These are phyloP conservation scores for Coemansia sp. DNA, from an alignment of 192 early-diverging fungal species.

Conservation along the genomic window DNA sequence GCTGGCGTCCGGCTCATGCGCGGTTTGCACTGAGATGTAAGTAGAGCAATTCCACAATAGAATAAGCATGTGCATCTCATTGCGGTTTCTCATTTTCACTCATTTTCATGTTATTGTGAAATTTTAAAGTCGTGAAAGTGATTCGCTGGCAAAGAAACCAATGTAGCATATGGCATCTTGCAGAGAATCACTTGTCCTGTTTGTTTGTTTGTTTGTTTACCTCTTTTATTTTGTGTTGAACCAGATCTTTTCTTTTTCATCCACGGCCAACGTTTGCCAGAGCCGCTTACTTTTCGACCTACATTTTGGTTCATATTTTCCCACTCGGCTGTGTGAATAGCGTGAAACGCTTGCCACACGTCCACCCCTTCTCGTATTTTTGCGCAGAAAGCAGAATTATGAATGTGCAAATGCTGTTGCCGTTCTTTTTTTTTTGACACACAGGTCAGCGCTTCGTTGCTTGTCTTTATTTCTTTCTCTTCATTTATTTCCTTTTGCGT, in stretches of 20 bases:
- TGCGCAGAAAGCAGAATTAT: too few relatives aligned
- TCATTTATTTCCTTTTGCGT: neutral
- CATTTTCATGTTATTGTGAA: neutral
- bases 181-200: neutral
- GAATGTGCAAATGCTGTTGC: neutral
- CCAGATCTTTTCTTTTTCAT: too few relatives aligned
- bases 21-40: slow-evolving; percentile 55
- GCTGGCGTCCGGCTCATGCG: slow-evolving; percentile 53
- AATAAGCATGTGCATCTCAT: slow-evolving; percentile 2
- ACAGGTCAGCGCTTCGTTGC: neutral
- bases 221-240: too few relatives aligned
- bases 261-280: too few relatives aligned
- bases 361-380: too few relatives aligned
- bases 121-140: neutral
- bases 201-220: too few relatives aligned
- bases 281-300: too few relatives aligned
- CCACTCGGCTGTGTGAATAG: too few relatives aligned
- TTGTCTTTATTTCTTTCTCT: neutral
- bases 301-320: too few relatives aligned
- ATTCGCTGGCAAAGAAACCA: neutral
- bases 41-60: slow-evolving; percentile 16
- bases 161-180: neutral
- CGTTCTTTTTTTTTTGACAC: neutral
- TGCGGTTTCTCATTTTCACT: neutral
- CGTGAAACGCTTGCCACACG: too few relatives aligned